These are phyloP conservation scores for Lactarius hengduanensis DNA, from an alignment of 768 basidiomycete species.

Conservation along the genomic window DNA sequence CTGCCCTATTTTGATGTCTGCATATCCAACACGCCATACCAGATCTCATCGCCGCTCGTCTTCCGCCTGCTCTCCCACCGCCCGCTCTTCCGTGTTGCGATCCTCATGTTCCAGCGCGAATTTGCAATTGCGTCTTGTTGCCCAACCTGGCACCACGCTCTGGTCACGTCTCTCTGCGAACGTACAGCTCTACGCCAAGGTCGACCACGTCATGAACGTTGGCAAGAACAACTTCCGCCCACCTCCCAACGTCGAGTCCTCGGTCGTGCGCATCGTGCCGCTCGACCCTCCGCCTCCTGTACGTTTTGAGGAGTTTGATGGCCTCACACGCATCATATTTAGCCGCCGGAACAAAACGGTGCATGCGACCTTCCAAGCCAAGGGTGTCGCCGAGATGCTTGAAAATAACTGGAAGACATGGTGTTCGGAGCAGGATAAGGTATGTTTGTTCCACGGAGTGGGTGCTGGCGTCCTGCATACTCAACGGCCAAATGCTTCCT, in stretches of 20 bases:
- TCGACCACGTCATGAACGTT: constrained; percentile 95
- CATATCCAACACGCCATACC: constrained; percentile 98
- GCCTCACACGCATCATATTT: constrained; percentile 88
- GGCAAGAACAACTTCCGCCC: constrained; percentile 97
- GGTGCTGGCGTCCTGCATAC: background rate
- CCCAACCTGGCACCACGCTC: constrained; percentile 74
- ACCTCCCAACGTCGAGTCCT: constrained; percentile 85
- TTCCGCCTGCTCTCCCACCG: constrained; percentile 91
- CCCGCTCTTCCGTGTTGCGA: constrained; percentile 56
- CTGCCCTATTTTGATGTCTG: constrained; percentile 98
- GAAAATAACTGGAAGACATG: constrained; percentile 77
- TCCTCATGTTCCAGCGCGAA: constrained; percentile 99
- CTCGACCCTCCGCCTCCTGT: constrained; percentile 94
- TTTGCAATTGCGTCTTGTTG: constrained; percentile 89
- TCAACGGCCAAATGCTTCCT: background rate
- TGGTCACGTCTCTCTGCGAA: constrained; percentile 97
- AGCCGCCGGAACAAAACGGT: constrained; percentile 87
- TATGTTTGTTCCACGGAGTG: background rate
- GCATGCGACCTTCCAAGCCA: constrained; percentile 88
- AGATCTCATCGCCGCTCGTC: constrained; percentile 96
- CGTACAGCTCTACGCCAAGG: constrained; percentile 95
- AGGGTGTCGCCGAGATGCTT: constrained; percentile 92
- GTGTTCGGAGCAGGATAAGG: constrained; percentile 75
- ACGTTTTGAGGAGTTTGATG: constrained; percentile 55
- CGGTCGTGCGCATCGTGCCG: constrained; percentile 88